Evolutionary conservation across 208 protist species (phyloP).

Genomic region (Naegleria gruberi): DNA sequence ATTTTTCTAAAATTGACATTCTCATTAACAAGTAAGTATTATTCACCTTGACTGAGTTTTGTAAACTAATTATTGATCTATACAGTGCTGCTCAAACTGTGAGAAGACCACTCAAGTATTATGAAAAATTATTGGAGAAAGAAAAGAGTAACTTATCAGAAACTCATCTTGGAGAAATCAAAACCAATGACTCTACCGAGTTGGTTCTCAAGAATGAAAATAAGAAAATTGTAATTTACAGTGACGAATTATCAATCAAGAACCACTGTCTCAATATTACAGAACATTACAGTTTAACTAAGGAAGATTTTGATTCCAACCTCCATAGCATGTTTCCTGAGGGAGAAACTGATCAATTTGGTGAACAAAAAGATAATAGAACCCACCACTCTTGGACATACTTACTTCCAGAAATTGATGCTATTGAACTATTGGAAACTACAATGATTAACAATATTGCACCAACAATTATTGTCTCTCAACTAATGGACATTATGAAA

Average conservation of each 20-base stretch:
- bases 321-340: background rate
- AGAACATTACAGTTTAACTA: background rate
- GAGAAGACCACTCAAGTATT: conserved; percentile 45
- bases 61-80: too few relatives aligned
- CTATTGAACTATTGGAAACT: conserved; percentile 13
- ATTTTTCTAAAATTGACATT: conserved; percentile 28
- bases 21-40: conserved; percentile 37
- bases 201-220: background rate
- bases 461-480: background rate
- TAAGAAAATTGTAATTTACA: background rate
- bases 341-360: background rate
- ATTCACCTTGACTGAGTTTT: background rate
- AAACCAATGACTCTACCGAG: background rate
- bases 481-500: background rate
- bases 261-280: background rate
- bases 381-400: background rate
- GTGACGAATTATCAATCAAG: background rate
- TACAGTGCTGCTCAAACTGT: conserved; percentile 65
- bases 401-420: background rate
- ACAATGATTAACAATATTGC: conserved; percentile 20
- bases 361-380: background rate
- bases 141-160: background rate
- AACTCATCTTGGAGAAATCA: background rate
- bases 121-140: conserved; percentile 34
- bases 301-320: background rate